phyloP scores from a whole-genome alignment of 208 protist genomes.

The Phytomonas sp. region DNA sequence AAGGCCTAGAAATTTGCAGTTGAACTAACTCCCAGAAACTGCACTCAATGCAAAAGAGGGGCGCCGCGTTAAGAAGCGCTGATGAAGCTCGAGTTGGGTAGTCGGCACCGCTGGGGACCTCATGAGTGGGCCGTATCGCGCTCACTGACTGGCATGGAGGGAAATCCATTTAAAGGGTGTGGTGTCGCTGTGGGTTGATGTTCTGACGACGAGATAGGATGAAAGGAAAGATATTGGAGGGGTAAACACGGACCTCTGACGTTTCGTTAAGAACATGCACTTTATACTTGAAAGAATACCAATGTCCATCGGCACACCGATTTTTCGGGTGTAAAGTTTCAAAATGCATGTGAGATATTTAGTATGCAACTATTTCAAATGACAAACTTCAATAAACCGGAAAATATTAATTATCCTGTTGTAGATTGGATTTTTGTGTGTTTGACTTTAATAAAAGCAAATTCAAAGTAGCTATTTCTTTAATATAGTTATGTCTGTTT shows the following conservation, averaged over 20 bases:
- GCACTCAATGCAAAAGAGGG: too few relatives aligned
- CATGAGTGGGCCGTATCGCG: background rate
- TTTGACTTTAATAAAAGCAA: background rate
- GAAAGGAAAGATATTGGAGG: background rate
- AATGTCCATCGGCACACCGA: too few relatives aligned
- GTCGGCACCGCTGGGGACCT: background rate
- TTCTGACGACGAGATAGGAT: background rate
- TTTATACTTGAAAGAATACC: too few relatives aligned
- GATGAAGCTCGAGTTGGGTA: background rate
- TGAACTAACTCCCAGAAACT: background rate
- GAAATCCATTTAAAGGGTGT: background rate
- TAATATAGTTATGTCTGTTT: constrained; percentile 2
- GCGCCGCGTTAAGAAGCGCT: background rate
- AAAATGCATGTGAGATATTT: background rate
- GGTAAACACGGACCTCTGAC: background rate
- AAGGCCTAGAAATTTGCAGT: background rate
- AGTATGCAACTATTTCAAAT: background rate
- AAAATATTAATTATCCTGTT: background rate
- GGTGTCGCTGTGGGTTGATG: background rate
- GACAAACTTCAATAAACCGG: constrained; percentile 1
- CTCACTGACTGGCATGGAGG: background rate
- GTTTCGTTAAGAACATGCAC: background rate
- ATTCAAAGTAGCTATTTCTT: background rate
- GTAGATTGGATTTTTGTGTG: background rate
- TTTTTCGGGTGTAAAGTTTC: too few relatives aligned